Conservation (phyloP, 75 land plant species). For the Cupressus sempervirens region DNA sequence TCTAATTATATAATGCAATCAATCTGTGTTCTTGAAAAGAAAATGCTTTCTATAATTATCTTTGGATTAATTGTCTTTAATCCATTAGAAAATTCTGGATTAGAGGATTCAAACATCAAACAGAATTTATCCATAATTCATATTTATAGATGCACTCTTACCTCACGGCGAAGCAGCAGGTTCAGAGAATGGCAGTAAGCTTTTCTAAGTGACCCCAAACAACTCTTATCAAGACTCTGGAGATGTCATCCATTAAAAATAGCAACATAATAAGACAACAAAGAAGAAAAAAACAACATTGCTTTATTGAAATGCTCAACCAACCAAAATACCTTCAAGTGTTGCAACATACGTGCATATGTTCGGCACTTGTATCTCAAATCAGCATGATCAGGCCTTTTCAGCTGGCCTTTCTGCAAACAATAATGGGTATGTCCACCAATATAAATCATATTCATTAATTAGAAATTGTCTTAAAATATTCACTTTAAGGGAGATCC, state of each 20-base stretch:
- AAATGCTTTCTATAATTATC: neutral
- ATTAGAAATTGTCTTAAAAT: neutral
- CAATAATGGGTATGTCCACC: neutral
- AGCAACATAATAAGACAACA: neutral
- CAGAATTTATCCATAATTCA: neutral
- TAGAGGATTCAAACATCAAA: neutral
- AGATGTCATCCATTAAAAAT: neutral
- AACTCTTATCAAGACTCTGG: conserved; percentile 87
- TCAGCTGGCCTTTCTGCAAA: conserved; percentile 83
- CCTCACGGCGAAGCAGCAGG: conserved; percentile 93
- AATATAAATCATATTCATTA: neutral
- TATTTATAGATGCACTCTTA: conserved; percentile 17
- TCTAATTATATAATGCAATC: neutral
- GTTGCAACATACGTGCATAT: conserved; percentile 94
- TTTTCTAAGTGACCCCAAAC: conserved; percentile 82
- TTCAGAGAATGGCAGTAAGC: conserved; percentile 96
- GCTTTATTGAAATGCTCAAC: neutral
- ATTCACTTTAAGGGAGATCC: neutral
- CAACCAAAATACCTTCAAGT: conserved; percentile 64
- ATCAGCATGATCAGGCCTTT: conserved; percentile 99
- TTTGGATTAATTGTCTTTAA: too few relatives aligned
- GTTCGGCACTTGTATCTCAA: conserved; percentile 94
- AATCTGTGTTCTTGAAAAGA: neutral
- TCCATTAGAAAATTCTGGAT: neutral
- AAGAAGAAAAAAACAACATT: neutral